A percentile compares a stretch with the other conserved stretches of the same genome.
These are phyloP conservation scores for Sparassis latifolia DNA, from an alignment of 1,284 basidiomycete species.

Conservation along the genomic window DNA sequence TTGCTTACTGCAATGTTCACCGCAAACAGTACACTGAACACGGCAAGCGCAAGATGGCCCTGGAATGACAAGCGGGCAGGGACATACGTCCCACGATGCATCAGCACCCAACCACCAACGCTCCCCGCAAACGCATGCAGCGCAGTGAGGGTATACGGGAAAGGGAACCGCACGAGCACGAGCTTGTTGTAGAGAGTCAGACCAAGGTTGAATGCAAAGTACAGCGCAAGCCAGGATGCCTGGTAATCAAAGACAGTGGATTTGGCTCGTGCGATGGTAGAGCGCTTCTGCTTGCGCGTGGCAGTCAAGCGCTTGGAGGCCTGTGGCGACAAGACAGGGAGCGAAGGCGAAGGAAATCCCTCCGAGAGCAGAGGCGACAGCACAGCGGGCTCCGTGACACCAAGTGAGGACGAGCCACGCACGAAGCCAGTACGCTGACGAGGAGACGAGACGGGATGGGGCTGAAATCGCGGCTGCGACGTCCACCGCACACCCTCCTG, in stretches of 20 bases:
- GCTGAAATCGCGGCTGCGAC: background rate
- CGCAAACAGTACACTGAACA: slow-evolving; percentile 85
- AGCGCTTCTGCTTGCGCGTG: slow-evolving; percentile 1
- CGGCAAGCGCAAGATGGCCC: slow-evolving; percentile 60
- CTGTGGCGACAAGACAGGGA: slow-evolving; percentile 17
- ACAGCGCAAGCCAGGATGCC: slow-evolving; percentile 65
- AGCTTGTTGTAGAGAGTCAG: slow-evolving; percentile 92
- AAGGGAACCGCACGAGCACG: slow-evolving; percentile 84
- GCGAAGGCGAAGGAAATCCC: slow-evolving; percentile 11
- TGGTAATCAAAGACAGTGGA: slow-evolving; percentile 25
- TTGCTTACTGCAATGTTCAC: slow-evolving; percentile 93
- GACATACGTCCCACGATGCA: slow-evolving; percentile 53
- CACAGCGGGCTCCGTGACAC: slow-evolving; percentile 2
- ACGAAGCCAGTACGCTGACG: slow-evolving; percentile 16
- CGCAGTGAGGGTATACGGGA: slow-evolving; percentile 87
- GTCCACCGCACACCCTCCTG: background rate
- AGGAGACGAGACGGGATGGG: slow-evolving; percentile 13
- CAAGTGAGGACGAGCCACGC: slow-evolving; percentile 7
- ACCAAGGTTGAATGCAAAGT: slow-evolving; percentile 85
- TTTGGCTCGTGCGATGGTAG: background rate
- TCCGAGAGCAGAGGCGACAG: slow-evolving; percentile 11
- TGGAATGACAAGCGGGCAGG: slow-evolving; percentile 49
- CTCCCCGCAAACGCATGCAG: slow-evolving; percentile 80
- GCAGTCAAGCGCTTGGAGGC: slow-evolving; percentile 9
- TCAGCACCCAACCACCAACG: slow-evolving; percentile 69